phyloP scores from a whole-genome alignment of 2,329 filamentous ascomycete species.

The Chaetomiaceae sp. region DNA sequence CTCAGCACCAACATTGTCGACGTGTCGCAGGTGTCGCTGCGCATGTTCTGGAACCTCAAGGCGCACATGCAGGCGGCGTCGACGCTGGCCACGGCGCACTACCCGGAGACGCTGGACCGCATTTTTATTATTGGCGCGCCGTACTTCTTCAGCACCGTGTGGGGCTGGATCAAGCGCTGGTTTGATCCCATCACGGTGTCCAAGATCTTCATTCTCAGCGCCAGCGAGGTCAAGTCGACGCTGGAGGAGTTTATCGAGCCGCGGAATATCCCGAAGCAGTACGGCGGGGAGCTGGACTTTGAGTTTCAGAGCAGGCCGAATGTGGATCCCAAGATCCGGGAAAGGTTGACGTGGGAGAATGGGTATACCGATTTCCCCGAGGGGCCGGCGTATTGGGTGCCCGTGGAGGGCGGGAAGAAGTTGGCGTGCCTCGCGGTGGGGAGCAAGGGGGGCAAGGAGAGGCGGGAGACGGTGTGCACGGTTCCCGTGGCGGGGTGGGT shows the following conservation, averaged over 20 bases:
- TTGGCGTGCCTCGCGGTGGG: constrained; percentile 53
- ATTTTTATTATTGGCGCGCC: constrained; percentile 88
- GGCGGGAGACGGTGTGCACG: constrained; percentile 47
- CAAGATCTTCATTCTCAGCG: constrained; percentile 87
- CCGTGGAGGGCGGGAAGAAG: constrained; percentile 40
- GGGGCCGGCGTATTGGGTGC: constrained; percentile 55
- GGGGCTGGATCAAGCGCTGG: constrained; percentile 95
- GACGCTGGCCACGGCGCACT: constrained; percentile 83
- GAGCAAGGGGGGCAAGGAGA: constrained; percentile 39
- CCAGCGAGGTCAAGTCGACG: constrained; percentile 68
- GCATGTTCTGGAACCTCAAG: constrained; percentile 95
- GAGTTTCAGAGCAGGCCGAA: constrained; percentile 69
- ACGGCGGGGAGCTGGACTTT: constrained; percentile 83
- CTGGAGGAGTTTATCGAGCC: constrained; percentile 77
- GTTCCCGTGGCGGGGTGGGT: constrained; percentile 31
- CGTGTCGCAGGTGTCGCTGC: constrained; percentile 78
- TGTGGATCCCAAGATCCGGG: constrained; percentile 59
- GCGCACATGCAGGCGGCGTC: constrained; percentile 90
- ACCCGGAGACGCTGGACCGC: constrained; percentile 86
- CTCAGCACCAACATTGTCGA: constrained; percentile 95
- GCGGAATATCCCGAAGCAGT: constrained; percentile 79
- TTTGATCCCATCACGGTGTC: constrained; percentile 90
- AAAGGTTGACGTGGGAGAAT: constrained; percentile 48
- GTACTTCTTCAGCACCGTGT: constrained; percentile 84
- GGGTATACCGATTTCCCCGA: constrained; percentile 49